Conservation (phyloP, 805 yeast species). For the Sungouiozyma ichnusensis region DNA sequence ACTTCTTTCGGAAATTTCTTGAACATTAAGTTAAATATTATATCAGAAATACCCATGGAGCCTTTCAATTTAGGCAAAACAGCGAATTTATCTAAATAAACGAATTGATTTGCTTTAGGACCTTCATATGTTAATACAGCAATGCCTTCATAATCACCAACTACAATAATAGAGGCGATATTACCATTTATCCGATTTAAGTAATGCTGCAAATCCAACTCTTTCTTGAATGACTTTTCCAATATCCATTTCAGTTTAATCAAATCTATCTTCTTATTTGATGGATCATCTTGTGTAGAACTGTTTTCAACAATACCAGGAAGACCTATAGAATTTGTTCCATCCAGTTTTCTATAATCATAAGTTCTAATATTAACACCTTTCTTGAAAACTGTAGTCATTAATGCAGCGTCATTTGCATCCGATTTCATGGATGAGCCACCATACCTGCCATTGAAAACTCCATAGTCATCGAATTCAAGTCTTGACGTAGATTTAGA, state of each 20-base stretch:
- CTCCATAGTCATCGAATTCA: constrained; percentile 7
- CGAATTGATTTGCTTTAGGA: constrained; percentile 33
- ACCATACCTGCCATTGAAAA: constrained; percentile 7
- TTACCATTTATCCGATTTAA: constrained; percentile 50
- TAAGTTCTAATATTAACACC: constrained; percentile 42
- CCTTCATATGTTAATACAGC: constrained; percentile 86
- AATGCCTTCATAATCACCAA: constrained; percentile 93
- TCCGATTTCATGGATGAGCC: neutral
- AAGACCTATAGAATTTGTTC: constrained; percentile 20
- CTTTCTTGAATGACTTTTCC: constrained; percentile 67
- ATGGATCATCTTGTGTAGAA: neutral
- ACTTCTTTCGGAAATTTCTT: constrained; percentile 60
- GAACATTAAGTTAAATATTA: constrained; percentile 72
- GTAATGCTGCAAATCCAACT: constrained; percentile 58
- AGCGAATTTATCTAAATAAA: constrained; percentile 91
- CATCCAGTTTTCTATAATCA: constrained; percentile 13
- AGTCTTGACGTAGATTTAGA: constrained; percentile 18
- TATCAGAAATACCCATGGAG: constrained; percentile 85
- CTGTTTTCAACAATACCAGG: constrained; percentile 8
- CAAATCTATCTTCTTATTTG: constrained; percentile 37
- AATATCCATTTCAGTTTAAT: constrained; percentile 49
- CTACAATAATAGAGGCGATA: constrained; percentile 69
- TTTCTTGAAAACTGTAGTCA: constrained; percentile 66
- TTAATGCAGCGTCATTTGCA: constrained; percentile 19
- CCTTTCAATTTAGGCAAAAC: constrained; percentile 80